Conservation (phyloP, 495 filamentous ascomycete species). For the Neurospora sp. region DNA sequence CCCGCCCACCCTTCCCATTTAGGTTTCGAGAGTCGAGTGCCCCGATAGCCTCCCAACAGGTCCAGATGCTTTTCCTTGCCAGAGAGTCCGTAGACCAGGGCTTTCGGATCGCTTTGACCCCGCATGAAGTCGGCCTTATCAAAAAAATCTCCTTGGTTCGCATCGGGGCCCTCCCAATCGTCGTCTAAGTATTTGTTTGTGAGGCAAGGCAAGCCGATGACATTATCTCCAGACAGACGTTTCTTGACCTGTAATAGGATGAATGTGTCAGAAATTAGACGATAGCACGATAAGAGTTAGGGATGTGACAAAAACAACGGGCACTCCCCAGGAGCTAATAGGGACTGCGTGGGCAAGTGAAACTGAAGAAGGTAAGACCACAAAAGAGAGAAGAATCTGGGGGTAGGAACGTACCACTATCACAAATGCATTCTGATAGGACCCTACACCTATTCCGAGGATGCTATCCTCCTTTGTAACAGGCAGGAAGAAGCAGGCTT, state of each 20-base stretch:
- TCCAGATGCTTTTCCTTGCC: background rate
- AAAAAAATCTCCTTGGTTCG: background rate
- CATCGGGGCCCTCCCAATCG: background rate
- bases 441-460: background rate
- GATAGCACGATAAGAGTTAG: background rate
- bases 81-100: background rate
- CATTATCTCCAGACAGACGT: background rate
- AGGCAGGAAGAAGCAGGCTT: background rate
- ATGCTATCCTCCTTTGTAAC: background rate
- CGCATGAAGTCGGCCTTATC: background rate
- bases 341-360: background rate
- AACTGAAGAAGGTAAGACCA: background rate
- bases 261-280: background rate
- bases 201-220: background rate
- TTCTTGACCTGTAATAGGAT: background rate
- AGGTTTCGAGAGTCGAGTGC: background rate
- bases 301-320: background rate
- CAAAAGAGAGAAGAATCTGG: background rate
- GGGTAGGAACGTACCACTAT: background rate
- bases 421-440: background rate
- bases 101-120: background rate
- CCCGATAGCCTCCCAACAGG: background rate
- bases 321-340: background rate
- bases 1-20: background rate
- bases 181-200: too few relatives aligned